Conservation (phyloP, 139 green algal species). For the Closterium sp. region DNA sequence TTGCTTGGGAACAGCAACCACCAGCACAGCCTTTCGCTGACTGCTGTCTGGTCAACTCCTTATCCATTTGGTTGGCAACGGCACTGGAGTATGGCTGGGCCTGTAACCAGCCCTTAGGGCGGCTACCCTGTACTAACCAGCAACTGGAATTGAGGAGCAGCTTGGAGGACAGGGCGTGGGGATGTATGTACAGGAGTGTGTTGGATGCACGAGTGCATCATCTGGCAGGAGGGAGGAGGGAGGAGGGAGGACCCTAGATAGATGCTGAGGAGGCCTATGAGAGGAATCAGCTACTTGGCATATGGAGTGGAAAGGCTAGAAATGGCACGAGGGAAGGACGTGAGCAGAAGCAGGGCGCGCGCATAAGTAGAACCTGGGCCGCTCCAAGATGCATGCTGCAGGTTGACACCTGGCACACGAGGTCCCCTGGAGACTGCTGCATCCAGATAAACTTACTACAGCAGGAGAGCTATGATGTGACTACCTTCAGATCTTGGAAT, state of each 20-base stretch:
- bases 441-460: neutral
- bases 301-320: neutral
- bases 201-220: neutral
- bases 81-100: neutral
- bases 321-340: neutral
- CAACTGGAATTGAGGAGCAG: neutral
- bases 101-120: neutral
- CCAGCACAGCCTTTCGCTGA: neutral
- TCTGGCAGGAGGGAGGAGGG: neutral
- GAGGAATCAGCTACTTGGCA: neutral
- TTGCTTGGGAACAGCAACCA: no score
- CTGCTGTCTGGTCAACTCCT: neutral
- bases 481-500: neutral
- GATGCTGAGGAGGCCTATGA: neutral
- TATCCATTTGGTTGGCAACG: neutral
- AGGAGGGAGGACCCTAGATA: neutral
- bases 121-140: neutral
- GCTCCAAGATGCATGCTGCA: neutral
- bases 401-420: neutral
- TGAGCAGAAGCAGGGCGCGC: neutral
- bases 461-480: neutral
- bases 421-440: neutral
- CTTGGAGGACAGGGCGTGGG: neutral
- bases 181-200: neutral
- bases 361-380: neutral